Percentiles rank a stretch among this genome's conserved stretches.
Evolutionary conservation across 805 yeast species (phyloP).

Genomic region (Komagataella pseudopastoris): DNA sequence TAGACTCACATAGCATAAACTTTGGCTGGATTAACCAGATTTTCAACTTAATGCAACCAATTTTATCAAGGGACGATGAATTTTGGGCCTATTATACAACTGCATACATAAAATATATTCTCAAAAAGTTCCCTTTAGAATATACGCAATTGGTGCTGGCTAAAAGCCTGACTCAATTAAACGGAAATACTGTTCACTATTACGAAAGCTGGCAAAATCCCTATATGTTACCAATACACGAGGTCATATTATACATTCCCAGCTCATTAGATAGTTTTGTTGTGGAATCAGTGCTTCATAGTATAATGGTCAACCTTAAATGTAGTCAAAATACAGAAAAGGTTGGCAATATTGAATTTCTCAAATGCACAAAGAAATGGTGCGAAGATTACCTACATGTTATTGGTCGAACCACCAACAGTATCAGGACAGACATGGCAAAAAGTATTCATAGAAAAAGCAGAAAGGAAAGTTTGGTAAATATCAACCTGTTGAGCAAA

Average conservation of each 20-base stretch:
- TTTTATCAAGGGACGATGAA: constrained; percentile 6
- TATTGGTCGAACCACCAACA: background rate
- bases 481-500: background rate
- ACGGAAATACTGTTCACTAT: background rate
- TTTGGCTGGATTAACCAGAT: constrained; percentile 12
- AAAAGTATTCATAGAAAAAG: background rate
- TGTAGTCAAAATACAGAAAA: background rate
- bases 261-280: background rate
- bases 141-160: background rate
- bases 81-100: constrained; percentile 17
- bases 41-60: constrained; percentile 6
- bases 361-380: background rate
- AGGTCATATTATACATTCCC: background rate
- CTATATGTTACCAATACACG: background rate
- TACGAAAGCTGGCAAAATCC: background rate
- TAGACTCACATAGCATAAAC: constrained; percentile 10
- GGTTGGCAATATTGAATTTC: background rate
- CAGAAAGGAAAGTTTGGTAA: background rate
- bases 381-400: background rate
- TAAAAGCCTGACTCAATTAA: background rate
- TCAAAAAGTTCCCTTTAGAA: constrained; percentile 8
- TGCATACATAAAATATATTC: constrained; percentile 17
- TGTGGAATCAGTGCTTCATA: background rate
- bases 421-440: background rate
- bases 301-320: background rate